Evolutionary conservation across 2,329 filamentous ascomycete species (phyloP).

Genomic region (Verticillium nonalfalfae): DNA sequence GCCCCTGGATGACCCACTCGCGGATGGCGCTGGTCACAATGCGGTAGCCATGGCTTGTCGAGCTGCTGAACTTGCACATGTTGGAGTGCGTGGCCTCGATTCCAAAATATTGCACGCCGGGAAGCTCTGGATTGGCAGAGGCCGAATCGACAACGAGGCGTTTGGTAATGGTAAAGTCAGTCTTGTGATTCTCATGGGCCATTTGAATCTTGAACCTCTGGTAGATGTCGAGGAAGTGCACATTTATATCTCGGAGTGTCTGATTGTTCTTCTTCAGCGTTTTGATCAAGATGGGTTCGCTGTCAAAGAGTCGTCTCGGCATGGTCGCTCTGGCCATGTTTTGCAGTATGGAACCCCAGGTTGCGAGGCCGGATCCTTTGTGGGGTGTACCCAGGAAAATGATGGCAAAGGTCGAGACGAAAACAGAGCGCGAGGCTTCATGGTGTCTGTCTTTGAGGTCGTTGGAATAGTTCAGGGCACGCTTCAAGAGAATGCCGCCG

Average conservation of each 20-base stretch:
- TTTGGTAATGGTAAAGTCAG: conserved; percentile 59
- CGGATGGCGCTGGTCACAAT: conserved; percentile 41
- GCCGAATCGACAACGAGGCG: conserved; percentile 61
- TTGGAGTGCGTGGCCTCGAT: conserved; percentile 65
- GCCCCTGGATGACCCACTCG: conserved; percentile 48
- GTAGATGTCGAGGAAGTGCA: conserved; percentile 65
- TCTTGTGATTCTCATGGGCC: conserved; percentile 69
- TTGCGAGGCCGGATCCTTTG: conserved; percentile 60
- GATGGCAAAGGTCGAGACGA: conserved; percentile 68
- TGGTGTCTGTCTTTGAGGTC: conserved; percentile 53
- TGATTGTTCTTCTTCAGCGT: conserved; percentile 70
- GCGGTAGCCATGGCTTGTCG: conserved; percentile 58
- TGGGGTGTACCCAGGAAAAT: conserved; percentile 76
- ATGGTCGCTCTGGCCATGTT: conserved; percentile 60
- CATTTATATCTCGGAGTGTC: conserved; percentile 68
- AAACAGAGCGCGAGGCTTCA: conserved; percentile 62
- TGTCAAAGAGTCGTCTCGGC: conserved; percentile 58
- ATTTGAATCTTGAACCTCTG: conserved; percentile 68
- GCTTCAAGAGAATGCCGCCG: conserved; percentile 66
- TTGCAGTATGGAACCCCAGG: conserved; percentile 63
- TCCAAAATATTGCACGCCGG: conserved; percentile 66
- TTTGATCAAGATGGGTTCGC: conserved; percentile 60
- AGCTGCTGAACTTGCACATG: conserved; percentile 67
- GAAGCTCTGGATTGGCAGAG: conserved; percentile 63
- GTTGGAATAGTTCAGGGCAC: conserved; percentile 61